phyloP scores from a whole-genome alignment of 2,329 filamentous ascomycete genomes.

The Ascosphaera aggregata region DNA sequence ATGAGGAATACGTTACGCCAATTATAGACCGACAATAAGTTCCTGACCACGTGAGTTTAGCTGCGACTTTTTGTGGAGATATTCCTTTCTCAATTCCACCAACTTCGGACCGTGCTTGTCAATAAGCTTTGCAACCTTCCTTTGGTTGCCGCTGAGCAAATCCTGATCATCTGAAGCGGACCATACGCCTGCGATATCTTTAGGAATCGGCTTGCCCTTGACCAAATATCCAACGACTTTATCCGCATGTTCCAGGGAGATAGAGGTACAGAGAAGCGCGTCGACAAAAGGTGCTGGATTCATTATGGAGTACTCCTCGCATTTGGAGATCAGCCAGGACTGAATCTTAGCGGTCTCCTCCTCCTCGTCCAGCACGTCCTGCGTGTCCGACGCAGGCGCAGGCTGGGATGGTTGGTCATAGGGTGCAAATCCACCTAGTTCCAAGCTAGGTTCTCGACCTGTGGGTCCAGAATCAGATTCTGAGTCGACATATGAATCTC shows the following conservation, averaged over 20 bases:
- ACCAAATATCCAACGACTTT: constrained; percentile 13
- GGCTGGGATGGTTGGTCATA: too few relatives aligned
- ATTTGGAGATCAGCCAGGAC: background rate
- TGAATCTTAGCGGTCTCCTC: background rate
- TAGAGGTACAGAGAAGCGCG: constrained; percentile 18
- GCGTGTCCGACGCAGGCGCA: too few relatives aligned
- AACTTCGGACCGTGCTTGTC: too few relatives aligned
- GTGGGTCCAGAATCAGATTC: background rate
- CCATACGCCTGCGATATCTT: constrained; percentile 23
- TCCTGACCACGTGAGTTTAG: too few relatives aligned
- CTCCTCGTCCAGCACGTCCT: background rate
- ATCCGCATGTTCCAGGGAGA: constrained; percentile 17
- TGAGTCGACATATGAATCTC: background rate
- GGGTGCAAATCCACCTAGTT: background rate
- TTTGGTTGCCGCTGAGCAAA: constrained; percentile 8
- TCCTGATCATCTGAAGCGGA: constrained; percentile 21
- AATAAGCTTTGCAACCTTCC: constrained; percentile 12
- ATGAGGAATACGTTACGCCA: too few relatives aligned
- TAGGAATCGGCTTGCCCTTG: constrained; percentile 15
- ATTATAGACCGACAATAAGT: too few relatives aligned
- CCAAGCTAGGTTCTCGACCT: background rate
- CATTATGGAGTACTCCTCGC: background rate
- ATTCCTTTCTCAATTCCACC: too few relatives aligned
- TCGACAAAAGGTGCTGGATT: constrained; percentile 7
- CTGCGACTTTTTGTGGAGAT: too few relatives aligned